Base-by-base conservation (phyloP, 352 stramenopile species). In the Saprolegnia parasitica region DNA sequence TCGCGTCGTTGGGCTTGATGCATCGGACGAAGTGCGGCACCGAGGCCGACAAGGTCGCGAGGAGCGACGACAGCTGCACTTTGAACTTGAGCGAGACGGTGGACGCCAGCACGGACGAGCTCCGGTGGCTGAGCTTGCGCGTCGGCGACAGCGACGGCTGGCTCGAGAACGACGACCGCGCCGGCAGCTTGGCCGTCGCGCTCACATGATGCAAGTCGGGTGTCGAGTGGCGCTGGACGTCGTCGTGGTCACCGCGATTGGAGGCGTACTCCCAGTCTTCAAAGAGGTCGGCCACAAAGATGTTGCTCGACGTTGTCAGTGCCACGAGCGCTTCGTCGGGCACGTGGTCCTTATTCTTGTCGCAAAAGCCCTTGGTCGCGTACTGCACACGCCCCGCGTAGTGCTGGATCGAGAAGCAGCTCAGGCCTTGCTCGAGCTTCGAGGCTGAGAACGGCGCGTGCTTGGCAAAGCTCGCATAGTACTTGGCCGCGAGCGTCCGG, bases 11-110 rank as follows among this genome's bases (percentile, higher is more conserved):
- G 0, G 88, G 88, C 68, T 96, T 96, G 40, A 96, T 91, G 65
- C 89, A 96, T 8, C 89, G 88, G 73, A 96, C 88, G 72, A 96
- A 96, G 71, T 96, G 89, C 13, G 97, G 95, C 54, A 98, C 84
- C 0, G 95, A 98, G 11, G 83, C 94, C 86, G 13, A 99, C 79
- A 55, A 99, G 84, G 15, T 88, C 82, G 83, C 86, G 72, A 99
- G 79, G 56, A 99, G 84, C 16, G 88, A 81, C 29, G 74, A 87
- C 0, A 99, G 78, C 66, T 99, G 96, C 24, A 74, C 90, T 57
- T 95, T 95, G 79, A 99, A 99, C 74, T 99, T 88, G 18, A 83
- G 72, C 2, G 91, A 81, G 16, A 93, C 86, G 4, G 85, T 93
- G 13, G 42, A 9, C 85, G 89, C 16, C 84, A 4, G 35, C 1